Conservation (phyloP, 148 eudicot genomes). For the Rhododendron williamsianum region DNA sequence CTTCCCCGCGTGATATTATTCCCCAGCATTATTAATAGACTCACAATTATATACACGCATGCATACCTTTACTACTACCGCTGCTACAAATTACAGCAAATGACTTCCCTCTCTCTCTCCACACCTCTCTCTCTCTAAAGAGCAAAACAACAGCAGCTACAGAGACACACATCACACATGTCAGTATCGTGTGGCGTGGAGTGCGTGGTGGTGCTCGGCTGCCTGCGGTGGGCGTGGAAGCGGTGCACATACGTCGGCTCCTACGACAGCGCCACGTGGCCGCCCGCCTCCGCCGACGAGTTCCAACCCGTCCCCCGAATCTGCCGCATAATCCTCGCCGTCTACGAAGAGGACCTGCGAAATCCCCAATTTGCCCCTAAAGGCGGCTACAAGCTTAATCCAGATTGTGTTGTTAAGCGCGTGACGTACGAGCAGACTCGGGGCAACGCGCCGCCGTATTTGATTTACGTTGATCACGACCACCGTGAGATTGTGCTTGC, state of each 20-base stretch:
- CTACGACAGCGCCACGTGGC: conserved; percentile 86
- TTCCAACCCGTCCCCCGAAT: conserved; percentile 74
- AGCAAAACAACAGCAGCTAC: background rate
- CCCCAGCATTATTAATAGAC: background rate
- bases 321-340: conserved; percentile 66
- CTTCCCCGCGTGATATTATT: background rate
- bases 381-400: conserved; percentile 60
- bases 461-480: conserved; percentile 61
- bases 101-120: background rate
- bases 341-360: conserved; percentile 72
- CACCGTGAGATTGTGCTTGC: conserved; percentile 61
- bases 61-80: background rate
- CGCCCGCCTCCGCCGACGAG: conserved; percentile 56
- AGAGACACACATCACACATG: conserved; percentile 19
- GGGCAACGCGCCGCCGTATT: conserved; percentile 79
- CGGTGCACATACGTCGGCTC: conserved; percentile 89
- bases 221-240: conserved; percentile 79
- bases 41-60: background rate
- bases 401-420: conserved; percentile 63
- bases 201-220: conserved; percentile 59
- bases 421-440: conserved; percentile 60
- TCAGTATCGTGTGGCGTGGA: conserved; percentile 60
- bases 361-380: conserved; percentile 45
- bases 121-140: background rate
- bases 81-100: background rate